Evolutionary conservation across 1,284 basidiomycete genomes (phyloP).

Genomic region (Trametes sp.): DNA sequence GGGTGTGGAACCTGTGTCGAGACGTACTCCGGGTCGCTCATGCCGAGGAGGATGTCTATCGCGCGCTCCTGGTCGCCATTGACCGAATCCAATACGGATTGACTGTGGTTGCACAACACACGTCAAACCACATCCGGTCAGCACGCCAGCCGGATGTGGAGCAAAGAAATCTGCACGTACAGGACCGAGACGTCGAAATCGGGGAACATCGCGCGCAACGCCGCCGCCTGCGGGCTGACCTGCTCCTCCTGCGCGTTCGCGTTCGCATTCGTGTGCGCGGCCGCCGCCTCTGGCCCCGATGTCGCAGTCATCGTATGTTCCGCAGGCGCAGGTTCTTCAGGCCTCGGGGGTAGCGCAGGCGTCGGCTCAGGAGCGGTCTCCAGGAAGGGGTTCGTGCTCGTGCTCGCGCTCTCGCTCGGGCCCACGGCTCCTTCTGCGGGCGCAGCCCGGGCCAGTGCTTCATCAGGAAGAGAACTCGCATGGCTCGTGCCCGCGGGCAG

Average conservation of each 20-base stretch:
- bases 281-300: not conserved
- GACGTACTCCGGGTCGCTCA: conserved; percentile 81
- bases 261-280: not conserved
- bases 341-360: conserved; percentile 34
- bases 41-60: conserved; percentile 75
- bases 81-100: conserved; percentile 73
- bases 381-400: conserved; percentile 20
- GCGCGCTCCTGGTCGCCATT: conserved; percentile 72
- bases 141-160: too few species aligned
- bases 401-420: too few species aligned
- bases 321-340: conserved; percentile 10
- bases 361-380: conserved; percentile 22
- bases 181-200: conserved; percentile 76
- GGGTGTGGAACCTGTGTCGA: conserved; percentile 38
- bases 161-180: too few species aligned
- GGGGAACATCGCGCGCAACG: conserved; percentile 77
- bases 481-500: conserved; percentile 8
- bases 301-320: conserved; percentile 16
- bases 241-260: conserved; percentile 20
- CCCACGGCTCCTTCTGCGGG: not conserved
- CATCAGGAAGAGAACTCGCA: conserved; percentile 14
- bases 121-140: too few species aligned
- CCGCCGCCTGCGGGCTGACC: conserved; percentile 53
- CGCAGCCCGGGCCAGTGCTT: conserved; percentile 10
- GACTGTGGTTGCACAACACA: conserved; percentile 44